A percentile compares a stretch with the other conserved stretches of the same genome.
phyloP scores from a whole-genome alignment of 2,329 filamentous ascomycete genomes.

The Sarocladium brachiariae region DNA sequence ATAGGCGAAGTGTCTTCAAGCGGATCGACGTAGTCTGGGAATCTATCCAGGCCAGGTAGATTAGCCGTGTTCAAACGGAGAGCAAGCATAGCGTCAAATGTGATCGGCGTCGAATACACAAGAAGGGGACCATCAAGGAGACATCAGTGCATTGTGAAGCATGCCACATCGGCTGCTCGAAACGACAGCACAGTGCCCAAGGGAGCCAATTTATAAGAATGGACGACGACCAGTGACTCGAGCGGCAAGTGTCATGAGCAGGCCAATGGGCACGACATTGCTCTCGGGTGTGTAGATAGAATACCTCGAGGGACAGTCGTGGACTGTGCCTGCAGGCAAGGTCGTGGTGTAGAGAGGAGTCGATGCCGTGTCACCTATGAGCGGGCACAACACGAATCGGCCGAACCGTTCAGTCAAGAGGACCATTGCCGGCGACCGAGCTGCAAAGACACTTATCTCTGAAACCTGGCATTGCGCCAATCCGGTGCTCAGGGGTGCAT shows the following conservation, averaged over 20 bases:
- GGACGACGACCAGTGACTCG: no score
- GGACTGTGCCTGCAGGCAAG: no score
- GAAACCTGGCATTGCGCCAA: background rate
- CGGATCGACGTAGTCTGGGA: constrained; percentile 38
- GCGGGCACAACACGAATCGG: background rate
- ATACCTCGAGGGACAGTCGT: no score
- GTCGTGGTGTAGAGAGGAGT: no score
- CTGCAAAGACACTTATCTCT: constrained; percentile 5
- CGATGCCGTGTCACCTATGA: constrained; percentile 9
- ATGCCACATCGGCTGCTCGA: no score
- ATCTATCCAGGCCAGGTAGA: constrained; percentile 31
- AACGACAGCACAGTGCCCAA: no score
- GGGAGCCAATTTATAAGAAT: no score
- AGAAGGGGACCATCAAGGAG: no score
- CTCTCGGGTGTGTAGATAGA: background rate
- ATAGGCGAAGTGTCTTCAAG: constrained; percentile 24
- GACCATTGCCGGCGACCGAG: background rate
- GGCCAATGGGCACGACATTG: background rate
- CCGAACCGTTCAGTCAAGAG: background rate
- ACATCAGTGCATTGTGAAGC: no score
- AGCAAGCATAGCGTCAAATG: constrained; percentile 26
- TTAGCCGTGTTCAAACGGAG: constrained; percentile 34
- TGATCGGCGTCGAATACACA: no score
- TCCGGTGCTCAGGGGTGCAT: no score
- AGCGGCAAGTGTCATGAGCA: background rate